phyloP scores from a whole-genome alignment of 148 eudicot species.

The Chenopodium suecicum region DNA sequence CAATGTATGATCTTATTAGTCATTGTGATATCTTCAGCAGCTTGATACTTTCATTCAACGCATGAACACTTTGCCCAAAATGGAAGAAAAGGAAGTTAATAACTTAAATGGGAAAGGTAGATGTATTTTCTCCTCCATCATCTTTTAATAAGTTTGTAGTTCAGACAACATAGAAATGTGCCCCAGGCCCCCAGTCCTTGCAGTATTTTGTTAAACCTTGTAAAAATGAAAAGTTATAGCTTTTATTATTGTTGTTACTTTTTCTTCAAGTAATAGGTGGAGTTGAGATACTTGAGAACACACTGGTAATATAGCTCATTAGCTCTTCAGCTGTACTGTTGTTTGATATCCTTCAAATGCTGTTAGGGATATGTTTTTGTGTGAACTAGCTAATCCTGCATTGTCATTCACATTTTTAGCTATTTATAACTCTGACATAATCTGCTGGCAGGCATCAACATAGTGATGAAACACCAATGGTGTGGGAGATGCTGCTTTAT shows the following conservation, averaged over 20 bases:
- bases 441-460: slow-evolving; percentile 73
- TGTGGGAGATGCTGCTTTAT: slow-evolving; percentile 95
- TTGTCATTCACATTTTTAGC: background rate
- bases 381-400: background rate
- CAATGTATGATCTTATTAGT: no score
- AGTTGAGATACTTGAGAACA: background rate
- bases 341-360: background rate
- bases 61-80: background rate
- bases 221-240: background rate
- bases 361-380: background rate
- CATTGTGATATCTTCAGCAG: background rate
- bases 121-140: background rate
- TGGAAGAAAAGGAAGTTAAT: background rate
- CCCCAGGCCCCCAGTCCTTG: background rate
- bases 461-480: slow-evolving; percentile 96
- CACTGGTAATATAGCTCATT: background rate
- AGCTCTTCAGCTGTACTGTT: background rate
- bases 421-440: background rate
- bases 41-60: background rate
- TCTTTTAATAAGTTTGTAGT: background rate
- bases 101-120: background rate
- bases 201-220: background rate
- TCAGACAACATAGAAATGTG: background rate
- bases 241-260: background rate
- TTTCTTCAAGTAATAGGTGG: background rate